Conservation (phyloP, 306 rosid species). For the Vicia faba region DNA sequence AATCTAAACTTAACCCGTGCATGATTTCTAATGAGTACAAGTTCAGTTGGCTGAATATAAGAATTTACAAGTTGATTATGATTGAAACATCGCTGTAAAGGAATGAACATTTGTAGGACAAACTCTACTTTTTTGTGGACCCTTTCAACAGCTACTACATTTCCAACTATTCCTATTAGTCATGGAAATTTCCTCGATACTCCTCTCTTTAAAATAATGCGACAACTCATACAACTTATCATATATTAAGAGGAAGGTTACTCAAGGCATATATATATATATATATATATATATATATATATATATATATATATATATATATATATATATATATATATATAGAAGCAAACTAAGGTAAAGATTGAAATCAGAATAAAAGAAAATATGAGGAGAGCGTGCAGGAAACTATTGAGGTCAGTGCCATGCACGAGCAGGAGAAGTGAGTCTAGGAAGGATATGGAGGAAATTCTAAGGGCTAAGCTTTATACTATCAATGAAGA, state of each 20-base stretch:
- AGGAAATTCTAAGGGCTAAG: slow-evolving; percentile 68
- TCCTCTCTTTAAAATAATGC: neutral
- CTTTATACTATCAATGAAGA: slow-evolving; percentile 74
- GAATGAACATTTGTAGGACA: slow-evolving; percentile 24
- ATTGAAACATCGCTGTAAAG: slow-evolving; percentile 77
- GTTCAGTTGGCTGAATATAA: slow-evolving; percentile 40
- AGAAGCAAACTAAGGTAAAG: slow-evolving; percentile 9
- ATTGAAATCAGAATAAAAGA: slow-evolving; percentile 16
- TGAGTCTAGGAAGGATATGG: slow-evolving; percentile 63
- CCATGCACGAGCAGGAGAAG: slow-evolving; percentile 60
- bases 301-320: too few species aligned
- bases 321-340: too few species aligned
- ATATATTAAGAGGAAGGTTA: neutral
- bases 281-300: too few species aligned
- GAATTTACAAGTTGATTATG: slow-evolving; percentile 35
- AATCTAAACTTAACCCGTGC: slow-evolving; percentile 43
- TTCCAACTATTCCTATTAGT: slow-evolving; percentile 55
- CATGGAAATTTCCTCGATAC: slow-evolving; percentile 41
- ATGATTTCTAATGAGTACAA: slow-evolving; percentile 44
- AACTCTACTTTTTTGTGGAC: slow-evolving; percentile 43
- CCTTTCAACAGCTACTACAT: slow-evolving; percentile 47
- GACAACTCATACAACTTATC: slow-evolving; percentile 27
- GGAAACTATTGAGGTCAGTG: slow-evolving; percentile 58
- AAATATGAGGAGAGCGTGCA: slow-evolving; percentile 60
- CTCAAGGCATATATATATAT: neutral